Evolutionary conservation across 2,329 filamentous ascomycete genomes (phyloP).

Genomic region (Lojkania enalia): DNA sequence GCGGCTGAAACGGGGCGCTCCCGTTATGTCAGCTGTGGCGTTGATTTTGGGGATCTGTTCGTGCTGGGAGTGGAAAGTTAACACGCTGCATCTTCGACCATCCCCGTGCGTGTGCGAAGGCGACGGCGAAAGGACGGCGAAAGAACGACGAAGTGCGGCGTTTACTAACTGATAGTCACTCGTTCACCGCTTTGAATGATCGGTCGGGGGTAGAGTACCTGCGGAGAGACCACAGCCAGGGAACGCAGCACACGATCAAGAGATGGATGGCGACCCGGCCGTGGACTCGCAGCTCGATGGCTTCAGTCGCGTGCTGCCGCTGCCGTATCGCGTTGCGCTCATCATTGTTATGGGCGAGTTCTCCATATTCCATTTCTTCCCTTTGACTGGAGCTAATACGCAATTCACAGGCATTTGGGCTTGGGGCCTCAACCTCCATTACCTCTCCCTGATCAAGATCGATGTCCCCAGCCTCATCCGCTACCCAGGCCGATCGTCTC

Average conservation of each 20-base stretch:
- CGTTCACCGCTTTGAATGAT: slow-evolving; percentile 10
- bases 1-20: slow-evolving; percentile 20
- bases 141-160: background rate
- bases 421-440: slow-evolving; percentile 91
- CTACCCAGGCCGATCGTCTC: slow-evolving; percentile 75
- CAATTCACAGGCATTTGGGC: slow-evolving; percentile 77
- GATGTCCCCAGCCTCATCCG: slow-evolving; percentile 85
- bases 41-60: background rate
- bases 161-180: background rate
- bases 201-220: slow-evolving; percentile 18
- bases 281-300: slow-evolving; percentile 72
- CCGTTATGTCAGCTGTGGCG: slow-evolving; percentile 15
- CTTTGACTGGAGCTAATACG: slow-evolving; percentile 10
- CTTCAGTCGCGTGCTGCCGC: slow-evolving; percentile 83
- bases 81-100: slow-evolving; percentile 24
- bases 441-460: slow-evolving; percentile 77
- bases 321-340: slow-evolving; percentile 86
- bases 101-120: background rate
- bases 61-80: slow-evolving; percentile 30
- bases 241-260: slow-evolving; percentile 23
- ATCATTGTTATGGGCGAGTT: slow-evolving; percentile 78
- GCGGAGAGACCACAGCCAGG: slow-evolving; percentile 26
- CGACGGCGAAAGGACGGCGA: background rate
- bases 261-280: slow-evolving; percentile 74
- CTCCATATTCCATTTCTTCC: slow-evolving; percentile 12